phyloP scores from a whole-genome alignment of 352 stramenopile species.

The Globisporangium barbulae region DNA sequence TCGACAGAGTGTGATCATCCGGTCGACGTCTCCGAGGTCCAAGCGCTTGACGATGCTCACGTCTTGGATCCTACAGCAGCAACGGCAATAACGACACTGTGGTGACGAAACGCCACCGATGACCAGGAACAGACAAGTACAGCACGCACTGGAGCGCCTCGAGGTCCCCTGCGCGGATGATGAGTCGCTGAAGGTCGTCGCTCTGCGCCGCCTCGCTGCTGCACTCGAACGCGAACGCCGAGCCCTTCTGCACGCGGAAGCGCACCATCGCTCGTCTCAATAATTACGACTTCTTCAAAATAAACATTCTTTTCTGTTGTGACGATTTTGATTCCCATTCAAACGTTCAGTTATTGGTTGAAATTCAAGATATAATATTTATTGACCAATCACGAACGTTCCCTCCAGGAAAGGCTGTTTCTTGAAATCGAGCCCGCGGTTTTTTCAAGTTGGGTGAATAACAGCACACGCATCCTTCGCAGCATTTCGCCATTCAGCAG shows the following conservation, averaged over 20 bases:
- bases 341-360: constrained; percentile 6
- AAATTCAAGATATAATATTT: constrained; percentile 6
- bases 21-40: constrained; percentile 48
- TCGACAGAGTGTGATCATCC: constrained; percentile 46
- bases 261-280: constrained; percentile 19
- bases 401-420: constrained; percentile 38
- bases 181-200: constrained; percentile 17
- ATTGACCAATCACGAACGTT: constrained; percentile 33
- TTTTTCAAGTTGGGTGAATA: constrained; percentile 1
- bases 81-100: neutral
- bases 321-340: neutral
- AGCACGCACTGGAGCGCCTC: constrained; percentile 40
- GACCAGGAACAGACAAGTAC: no score
- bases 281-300: neutral
- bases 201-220: constrained; percentile 18
- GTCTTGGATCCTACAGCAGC: constrained; percentile 29
- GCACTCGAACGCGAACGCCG: constrained; percentile 68
- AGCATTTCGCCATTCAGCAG: neutral
- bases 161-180: constrained; percentile 32
- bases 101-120: no score
- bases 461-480: neutral
- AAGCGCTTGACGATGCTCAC: constrained; percentile 61
- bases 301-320: constrained; percentile 1
- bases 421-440: neutral
- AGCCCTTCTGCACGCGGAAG: constrained; percentile 65